A percentile compares a stretch with the other conserved stretches of the same genome.
Conservation (phyloP, 1,284 basidiomycete species). For the Cryptococcus sp. region DNA sequence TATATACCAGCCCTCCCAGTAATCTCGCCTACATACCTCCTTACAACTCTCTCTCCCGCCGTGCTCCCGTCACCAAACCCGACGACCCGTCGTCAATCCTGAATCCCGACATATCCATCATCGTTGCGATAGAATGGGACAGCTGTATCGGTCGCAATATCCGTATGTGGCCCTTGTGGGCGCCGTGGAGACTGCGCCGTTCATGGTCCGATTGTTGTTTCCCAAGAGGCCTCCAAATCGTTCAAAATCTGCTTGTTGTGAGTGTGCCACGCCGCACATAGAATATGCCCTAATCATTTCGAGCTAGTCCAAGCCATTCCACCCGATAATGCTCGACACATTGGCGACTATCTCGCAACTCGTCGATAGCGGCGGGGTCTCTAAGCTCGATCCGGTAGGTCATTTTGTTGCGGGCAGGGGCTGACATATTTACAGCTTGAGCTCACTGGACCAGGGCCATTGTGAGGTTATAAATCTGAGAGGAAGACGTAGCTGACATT, state of each 20-base stretch:
- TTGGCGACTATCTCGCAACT: conserved; percentile 26
- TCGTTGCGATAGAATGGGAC: conserved; percentile 39
- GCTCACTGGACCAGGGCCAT: conserved; percentile 36
- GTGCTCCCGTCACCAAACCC: conserved; percentile 4
- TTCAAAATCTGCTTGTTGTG: conserved; percentile 30
- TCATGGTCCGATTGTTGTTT: conserved; percentile 17
- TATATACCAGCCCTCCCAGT: neutral
- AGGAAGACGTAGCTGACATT: neutral
- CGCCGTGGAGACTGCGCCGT: conserved; percentile 13
- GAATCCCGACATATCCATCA: conserved; percentile 35
- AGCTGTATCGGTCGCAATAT: conserved; percentile 18
- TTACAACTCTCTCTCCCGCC: conserved; percentile 5
- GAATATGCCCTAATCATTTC: neutral
- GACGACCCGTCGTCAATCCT: conserved; percentile 21
- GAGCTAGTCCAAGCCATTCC: conserved; percentile 31
- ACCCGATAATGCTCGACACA: conserved; percentile 39
- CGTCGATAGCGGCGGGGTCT: conserved; percentile 10
- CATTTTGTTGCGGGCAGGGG: too few relatives aligned
- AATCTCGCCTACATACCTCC: conserved; percentile 8
- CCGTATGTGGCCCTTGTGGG: conserved; percentile 20
- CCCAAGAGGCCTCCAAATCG: conserved; percentile 31
- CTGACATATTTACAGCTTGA: conserved; percentile 20
- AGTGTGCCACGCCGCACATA: conserved; percentile 1
- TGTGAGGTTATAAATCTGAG: conserved; percentile 12
- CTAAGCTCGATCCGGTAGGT: conserved; percentile 13